Base-by-base conservation (phyloP, 306 rosid species). In the Prunus mongolica region DNA sequence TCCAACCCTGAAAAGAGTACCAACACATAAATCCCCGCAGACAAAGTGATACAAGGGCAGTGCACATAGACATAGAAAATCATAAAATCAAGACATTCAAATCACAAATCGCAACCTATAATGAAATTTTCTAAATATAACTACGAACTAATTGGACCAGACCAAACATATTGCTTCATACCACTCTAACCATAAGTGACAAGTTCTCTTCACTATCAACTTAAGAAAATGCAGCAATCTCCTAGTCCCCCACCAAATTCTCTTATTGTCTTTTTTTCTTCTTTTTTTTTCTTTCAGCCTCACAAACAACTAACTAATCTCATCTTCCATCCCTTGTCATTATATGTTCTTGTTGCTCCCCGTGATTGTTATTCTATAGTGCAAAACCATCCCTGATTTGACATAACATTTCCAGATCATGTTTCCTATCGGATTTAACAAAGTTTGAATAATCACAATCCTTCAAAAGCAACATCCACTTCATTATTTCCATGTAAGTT, bases 1-100 rank as follows among this genome's bases (percentile, higher is more conserved):
- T 92, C 98, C 98, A 95, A 76, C 97, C 98, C 98, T 93, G 62
- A 32, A 76, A 63, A 30, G 74, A 68, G 24, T 30, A 50, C 28
- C 67, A 18, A 22, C 18, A 30, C 55, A 74, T 15, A 67, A 66
- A 62, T 22, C 25, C 71, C 76, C 69, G 61, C 46, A 15, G 60
- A 49, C 65, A 65, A 71, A 58, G 60, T 45, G 75, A 19, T 57
- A 75, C 9, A 47, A 30, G 30, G 18, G 34, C 65, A 72, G 16
- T 14, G 16, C 77, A 45, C 24, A 34, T 11, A 28, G 32, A 25
- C 16, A 47, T 16, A 14, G 11, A 30, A 76, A 16, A 25, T 51
- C 32, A 9, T 16, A 27, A 10, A 72, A 24, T 28, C 27, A 79
- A 76, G 32, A 41, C 47, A n/a, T 30, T 34, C 30, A n/a, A 38